These are phyloP conservation scores for Acanthamoeba castellanii DNA, from an alignment of 208 protist species.

Conservation along the genomic window DNA sequence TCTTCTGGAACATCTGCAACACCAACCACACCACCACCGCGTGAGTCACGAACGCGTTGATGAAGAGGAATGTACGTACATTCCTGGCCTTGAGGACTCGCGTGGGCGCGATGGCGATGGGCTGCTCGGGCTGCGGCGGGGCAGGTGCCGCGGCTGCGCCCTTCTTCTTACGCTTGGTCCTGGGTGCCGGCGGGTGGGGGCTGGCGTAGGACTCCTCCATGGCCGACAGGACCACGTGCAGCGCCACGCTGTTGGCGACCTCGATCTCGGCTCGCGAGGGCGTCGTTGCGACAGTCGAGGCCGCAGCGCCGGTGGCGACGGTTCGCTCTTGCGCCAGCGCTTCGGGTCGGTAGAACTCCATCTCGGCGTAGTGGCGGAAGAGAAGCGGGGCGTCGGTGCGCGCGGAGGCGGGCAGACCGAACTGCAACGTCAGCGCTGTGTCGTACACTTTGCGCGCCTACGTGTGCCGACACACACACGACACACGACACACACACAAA, in stretches of 20 bases:
- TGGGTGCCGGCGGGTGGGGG: neutral
- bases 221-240: neutral
- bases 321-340: no score
- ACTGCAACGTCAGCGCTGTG: conserved; percentile 15
- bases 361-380: conserved; percentile 48
- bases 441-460: conserved; percentile 52
- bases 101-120: conserved; percentile 4
- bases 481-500: no score
- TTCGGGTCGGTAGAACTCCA: conserved; percentile 64
- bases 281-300: neutral
- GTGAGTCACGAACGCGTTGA: neutral
- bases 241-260: conserved; percentile 13
- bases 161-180: conserved; percentile 26
- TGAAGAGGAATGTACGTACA: neutral
- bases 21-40: no score
- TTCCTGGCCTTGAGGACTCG: conserved; percentile 11
- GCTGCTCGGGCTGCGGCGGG: neutral
- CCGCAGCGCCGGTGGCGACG: no score
- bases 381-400: conserved; percentile 17
- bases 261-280: neutral
- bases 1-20: conserved; percentile 43
- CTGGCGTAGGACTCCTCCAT: conserved; percentile 46
- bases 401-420: neutral
- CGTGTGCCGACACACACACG: neutral
- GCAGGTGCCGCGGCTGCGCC: neutral